Percentiles rank a stretch among this genome's conserved stretches.
phyloP scores from a whole-genome alignment of 108 stramenopile species.

The Cylindrotheca fusiformis region DNA sequence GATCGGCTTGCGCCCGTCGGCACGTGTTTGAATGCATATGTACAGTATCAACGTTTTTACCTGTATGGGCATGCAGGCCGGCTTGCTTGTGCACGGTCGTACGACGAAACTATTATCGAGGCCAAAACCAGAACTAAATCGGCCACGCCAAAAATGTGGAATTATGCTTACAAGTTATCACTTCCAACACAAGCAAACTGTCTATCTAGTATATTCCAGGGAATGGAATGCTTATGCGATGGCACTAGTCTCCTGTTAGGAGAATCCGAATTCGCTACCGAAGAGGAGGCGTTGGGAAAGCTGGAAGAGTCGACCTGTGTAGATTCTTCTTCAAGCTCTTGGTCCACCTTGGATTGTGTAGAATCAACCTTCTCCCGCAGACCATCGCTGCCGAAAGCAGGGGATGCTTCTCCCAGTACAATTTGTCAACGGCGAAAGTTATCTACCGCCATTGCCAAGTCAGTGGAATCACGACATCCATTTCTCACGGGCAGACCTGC shows the following conservation, averaged over 20 bases:
- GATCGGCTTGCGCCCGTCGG: too few species aligned
- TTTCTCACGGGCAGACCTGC: constrained; percentile 5
- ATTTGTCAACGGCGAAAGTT: constrained; percentile 10
- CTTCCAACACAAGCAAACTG: too few species aligned
- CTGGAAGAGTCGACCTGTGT: background rate
- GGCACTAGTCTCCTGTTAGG: background rate
- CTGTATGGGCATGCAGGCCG: too few species aligned
- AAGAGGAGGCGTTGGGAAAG: background rate
- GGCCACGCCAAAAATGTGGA: too few species aligned
- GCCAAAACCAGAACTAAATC: too few species aligned
- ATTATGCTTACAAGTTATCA: too few species aligned
- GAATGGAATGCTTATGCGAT: background rate
- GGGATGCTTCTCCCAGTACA: constrained; percentile 10
- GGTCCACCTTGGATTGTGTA: background rate
- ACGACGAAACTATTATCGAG: too few species aligned
- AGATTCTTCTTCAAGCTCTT: background rate
- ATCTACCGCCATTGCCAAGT: constrained; percentile 8
- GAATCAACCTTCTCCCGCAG: background rate
- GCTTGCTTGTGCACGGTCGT: too few species aligned
- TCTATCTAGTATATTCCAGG: background rate
- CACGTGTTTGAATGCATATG: too few species aligned
- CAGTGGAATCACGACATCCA: constrained; percentile 13
- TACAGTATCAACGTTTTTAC: too few species aligned
- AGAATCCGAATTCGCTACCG: background rate
- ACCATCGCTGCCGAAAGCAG: constrained; percentile 10